Evolutionary conservation across 306 rosid genomes (phyloP).

Genomic region (Castanospermum australe): DNA sequence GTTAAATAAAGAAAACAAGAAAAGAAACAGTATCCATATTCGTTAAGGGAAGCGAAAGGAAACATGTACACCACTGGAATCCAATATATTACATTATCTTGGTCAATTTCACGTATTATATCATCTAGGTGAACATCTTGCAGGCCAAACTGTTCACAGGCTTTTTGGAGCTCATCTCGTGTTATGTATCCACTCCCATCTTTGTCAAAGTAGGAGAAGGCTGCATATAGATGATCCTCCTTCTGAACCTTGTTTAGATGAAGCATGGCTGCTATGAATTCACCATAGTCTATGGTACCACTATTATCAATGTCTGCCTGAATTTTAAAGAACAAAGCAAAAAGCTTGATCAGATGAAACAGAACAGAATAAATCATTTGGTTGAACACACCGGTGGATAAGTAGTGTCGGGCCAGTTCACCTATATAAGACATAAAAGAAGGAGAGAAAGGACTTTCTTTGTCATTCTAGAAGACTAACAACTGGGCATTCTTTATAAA

Average conservation of each 20-base stretch:
- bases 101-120: constrained; percentile 75
- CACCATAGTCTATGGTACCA: constrained; percentile 97
- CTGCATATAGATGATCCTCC: constrained; percentile 88
- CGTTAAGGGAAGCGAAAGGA: not conserved
- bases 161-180: constrained; percentile 87
- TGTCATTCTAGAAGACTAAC: not conserved
- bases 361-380: not conserved
- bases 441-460: not conserved
- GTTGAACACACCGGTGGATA: not conserved
- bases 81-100: constrained; percentile 65
- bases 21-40: not conserved
- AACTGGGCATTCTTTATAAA: not conserved
- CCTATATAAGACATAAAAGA: not conserved
- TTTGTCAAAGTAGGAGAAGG: constrained; percentile 86
- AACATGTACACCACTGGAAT: not conserved
- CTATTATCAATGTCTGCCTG: constrained; percentile 93
- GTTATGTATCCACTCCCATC: constrained; percentile 98
- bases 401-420: not conserved
- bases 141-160: constrained; percentile 77
- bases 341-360: constrained; percentile 14
- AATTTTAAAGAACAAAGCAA: constrained; percentile 19
- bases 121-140: constrained; percentile 71
- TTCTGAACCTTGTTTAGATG: constrained; percentile 84
- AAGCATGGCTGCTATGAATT: constrained; percentile 93
- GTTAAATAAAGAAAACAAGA: constrained; percentile 1